phyloP scores from a whole-genome alignment of 495 filamentous ascomycete species.

The Neurospora sp. region DNA sequence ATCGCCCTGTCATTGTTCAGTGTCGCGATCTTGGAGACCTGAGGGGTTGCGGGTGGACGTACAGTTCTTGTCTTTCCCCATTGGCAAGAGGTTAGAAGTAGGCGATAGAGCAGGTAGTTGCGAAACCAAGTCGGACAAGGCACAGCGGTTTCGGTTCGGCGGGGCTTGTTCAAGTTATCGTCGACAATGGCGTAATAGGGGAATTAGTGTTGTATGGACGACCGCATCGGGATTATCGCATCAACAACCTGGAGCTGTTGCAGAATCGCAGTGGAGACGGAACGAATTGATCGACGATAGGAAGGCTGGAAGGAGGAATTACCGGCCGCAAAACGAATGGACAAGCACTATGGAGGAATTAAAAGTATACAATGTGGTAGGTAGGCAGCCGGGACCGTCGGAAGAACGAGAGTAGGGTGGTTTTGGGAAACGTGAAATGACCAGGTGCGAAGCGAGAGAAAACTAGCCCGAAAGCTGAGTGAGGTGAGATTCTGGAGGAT shows the following conservation, averaged over 20 bases:
- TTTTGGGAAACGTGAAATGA: not conserved
- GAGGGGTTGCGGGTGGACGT: not conserved
- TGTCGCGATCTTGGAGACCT: not conserved
- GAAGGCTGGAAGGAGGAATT: not conserved
- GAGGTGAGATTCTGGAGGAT: conserved; percentile 6
- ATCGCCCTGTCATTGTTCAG: conserved; percentile 34
- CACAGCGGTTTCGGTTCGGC: not conserved
- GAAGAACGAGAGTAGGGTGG: conserved; percentile 13
- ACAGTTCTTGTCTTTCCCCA: conserved; percentile 17
- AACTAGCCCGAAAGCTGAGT: conserved; percentile 19
- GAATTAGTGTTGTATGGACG: not conserved
- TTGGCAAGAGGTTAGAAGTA: not conserved
- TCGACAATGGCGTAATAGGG: not conserved
- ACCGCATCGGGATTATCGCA: not conserved
- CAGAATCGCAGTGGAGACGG: not conserved
- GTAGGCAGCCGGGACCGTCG: not conserved
- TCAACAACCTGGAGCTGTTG: not conserved
- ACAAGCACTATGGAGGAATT: not conserved
- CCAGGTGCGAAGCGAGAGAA: conserved; percentile 16
- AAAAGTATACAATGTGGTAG: not conserved
- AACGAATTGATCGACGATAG: not conserved
- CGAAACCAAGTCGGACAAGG: not conserved
- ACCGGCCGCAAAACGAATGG: not conserved
- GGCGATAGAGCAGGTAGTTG: not conserved
- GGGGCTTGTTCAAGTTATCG: not conserved